These are phyloP conservation scores for Lithospermum erythrorhizon DNA, from an alignment of 257 asterid species.

Conservation along the genomic window DNA sequence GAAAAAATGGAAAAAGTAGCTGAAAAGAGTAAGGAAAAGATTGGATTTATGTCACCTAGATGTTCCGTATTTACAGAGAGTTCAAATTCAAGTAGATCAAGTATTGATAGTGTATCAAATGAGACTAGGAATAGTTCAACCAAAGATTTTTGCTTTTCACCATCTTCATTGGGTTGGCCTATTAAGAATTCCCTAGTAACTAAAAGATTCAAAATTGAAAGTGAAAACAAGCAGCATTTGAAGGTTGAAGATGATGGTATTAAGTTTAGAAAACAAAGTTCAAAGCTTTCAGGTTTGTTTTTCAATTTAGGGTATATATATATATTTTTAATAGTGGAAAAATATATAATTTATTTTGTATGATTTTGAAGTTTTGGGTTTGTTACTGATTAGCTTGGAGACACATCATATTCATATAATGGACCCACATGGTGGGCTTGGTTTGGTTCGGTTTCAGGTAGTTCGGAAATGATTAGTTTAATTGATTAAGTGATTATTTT, in stretches of 20 bases:
- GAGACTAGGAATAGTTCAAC: slow-evolving; percentile 11
- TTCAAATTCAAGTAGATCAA: slow-evolving; percentile 23
- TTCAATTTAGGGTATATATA: no score
- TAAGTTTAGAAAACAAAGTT: slow-evolving; percentile 27
- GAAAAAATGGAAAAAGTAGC: slow-evolving; percentile 39
- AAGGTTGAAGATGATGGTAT: slow-evolving; percentile 17
- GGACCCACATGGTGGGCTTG: no score
- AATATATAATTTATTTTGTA: no score
- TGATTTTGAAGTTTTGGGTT: no score
- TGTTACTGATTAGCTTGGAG: no score
- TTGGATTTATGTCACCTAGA: slow-evolving; percentile 26
- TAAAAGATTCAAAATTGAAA: slow-evolving; percentile 22
- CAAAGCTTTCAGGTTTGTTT: slow-evolving; percentile 48
- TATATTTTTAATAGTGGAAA: no score
- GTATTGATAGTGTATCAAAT: slow-evolving; percentile 32
- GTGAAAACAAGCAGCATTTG: slow-evolving; percentile 11
- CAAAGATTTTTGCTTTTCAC: slow-evolving; percentile 12
- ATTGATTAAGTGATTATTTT: no score
- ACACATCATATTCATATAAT: no score
- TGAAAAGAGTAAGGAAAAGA: no score
- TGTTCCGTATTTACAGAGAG: slow-evolving; percentile 34
- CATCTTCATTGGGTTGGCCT: slow-evolving; percentile 54
- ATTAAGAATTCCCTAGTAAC: slow-evolving; percentile 30
- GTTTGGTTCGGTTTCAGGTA: no score
- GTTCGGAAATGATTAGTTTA: no score